A percentile compares a stretch with the other conserved stretches of the same genome.
Evolutionary conservation across 208 protist species (phyloP).

Genomic region (Porcisia hertigi): DNA sequence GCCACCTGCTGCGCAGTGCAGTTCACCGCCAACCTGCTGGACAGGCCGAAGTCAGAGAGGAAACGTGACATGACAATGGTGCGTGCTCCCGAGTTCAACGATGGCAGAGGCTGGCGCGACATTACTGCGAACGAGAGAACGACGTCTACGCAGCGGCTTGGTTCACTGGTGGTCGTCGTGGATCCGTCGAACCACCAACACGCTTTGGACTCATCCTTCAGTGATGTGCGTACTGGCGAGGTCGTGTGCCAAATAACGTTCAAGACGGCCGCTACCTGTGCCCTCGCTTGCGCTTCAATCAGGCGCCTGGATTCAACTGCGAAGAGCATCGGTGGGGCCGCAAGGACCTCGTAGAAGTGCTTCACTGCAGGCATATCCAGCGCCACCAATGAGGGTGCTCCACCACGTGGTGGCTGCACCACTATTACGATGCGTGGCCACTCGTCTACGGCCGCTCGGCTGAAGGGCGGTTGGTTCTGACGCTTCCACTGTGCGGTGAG

Average conservation of each 20-base stretch:
- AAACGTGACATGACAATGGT: slow-evolving; percentile 2
- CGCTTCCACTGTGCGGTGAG: slow-evolving; percentile 11
- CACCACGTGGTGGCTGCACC: slow-evolving; percentile 17
- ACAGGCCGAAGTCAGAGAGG: slow-evolving; percentile 26
- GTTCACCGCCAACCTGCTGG: slow-evolving; percentile 30
- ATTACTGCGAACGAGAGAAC: slow-evolving; percentile 23
- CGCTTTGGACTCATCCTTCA: neutral
- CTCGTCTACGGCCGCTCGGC: neutral
- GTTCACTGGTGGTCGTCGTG: neutral
- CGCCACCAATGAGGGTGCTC: slow-evolving; percentile 20
- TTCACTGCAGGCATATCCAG: slow-evolving; percentile 20
- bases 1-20: slow-evolving; percentile 36
- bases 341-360: slow-evolving; percentile 29
- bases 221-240: slow-evolving; percentile 6
- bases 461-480: neutral
- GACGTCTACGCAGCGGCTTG: neutral
- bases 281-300: slow-evolving; percentile 14
- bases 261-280: slow-evolving; percentile 21
- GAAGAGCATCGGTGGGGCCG: slow-evolving; percentile 18
- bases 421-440: slow-evolving; percentile 22
- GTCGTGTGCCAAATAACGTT: slow-evolving; percentile 19
- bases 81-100: neutral
- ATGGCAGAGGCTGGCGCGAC: neutral
- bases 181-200: slow-evolving; percentile 3
- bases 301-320: slow-evolving; percentile 6